A percentile compares a stretch with the other conserved stretches of the same genome.
Conservation (phyloP, 768 basidiomycete genomes). For the Hysterangium stoloniferum region DNA sequence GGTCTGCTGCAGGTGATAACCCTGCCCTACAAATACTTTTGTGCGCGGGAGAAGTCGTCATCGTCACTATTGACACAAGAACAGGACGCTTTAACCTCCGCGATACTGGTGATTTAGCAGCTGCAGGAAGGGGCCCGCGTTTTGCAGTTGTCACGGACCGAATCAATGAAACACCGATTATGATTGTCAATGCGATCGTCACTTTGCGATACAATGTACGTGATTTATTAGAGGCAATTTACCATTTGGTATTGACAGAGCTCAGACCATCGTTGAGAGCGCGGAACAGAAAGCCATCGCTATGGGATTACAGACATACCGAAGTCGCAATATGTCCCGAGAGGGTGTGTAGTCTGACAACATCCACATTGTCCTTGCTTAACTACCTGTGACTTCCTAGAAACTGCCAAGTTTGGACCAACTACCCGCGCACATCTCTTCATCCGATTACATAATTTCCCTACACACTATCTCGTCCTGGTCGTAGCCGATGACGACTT, state of each 20-base stretch:
- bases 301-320: conserved; percentile 71
- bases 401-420: conserved; percentile 63
- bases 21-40: conserved; percentile 60
- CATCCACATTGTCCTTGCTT: conserved; percentile 1
- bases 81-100: conserved; percentile 72
- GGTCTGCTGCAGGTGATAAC: conserved; percentile 35
- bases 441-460: conserved; percentile 71
- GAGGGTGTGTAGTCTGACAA: conserved; percentile 43
- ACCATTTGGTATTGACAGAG: not conserved
- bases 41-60: conserved; percentile 68
- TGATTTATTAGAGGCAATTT: conserved; percentile 5
- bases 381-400: conserved; percentile 28
- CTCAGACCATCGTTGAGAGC: conserved; percentile 73
- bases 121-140: conserved; percentile 61
- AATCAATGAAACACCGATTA: conserved; percentile 62
- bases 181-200: conserved; percentile 50
- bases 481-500: conserved; percentile 73
- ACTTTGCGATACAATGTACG: conserved; percentile 57
- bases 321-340: conserved; percentile 54
- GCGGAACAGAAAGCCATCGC: conserved; percentile 82
- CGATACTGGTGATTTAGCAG: conserved; percentile 75
- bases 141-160: conserved; percentile 50
- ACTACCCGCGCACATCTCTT: conserved; percentile 56
- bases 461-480: conserved; percentile 76
- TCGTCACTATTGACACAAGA: conserved; percentile 70